These are phyloP conservation scores for Cinnamomum chago DNA, from an alignment of 164 flowering plant genomes.

Conservation along the genomic window DNA sequence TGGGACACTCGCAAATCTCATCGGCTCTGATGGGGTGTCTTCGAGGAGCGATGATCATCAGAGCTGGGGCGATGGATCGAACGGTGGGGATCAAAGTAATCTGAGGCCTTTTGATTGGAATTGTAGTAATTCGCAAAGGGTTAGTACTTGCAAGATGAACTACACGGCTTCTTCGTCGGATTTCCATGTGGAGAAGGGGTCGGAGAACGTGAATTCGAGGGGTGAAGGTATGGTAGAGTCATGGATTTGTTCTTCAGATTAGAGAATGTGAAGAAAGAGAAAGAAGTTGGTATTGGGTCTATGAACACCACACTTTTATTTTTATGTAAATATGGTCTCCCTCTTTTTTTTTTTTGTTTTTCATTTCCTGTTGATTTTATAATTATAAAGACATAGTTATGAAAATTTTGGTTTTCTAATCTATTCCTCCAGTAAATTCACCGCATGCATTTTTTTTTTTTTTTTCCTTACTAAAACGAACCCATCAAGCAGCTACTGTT, in stretches of 20 bases:
- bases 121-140: constrained; percentile 9
- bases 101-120: constrained; percentile 29
- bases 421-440: background rate
- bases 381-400: constrained; percentile 12
- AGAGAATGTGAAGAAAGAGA: constrained; percentile 5
- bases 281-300: background rate
- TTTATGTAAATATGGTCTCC: constrained; percentile 15
- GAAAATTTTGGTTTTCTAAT: constrained; percentile 13
- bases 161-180: constrained; percentile 28
- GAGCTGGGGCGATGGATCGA: constrained; percentile 16
- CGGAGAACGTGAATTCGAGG: constrained; percentile 41
- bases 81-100: constrained; percentile 16
- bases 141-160: constrained; percentile 31
- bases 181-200: constrained; percentile 33
- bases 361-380: constrained; percentile 2
- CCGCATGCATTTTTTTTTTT: constrained; percentile 1
- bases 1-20: constrained; percentile 18
- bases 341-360: background rate
- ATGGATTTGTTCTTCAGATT: constrained; percentile 59
- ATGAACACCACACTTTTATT: background rate
- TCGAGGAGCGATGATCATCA: constrained; percentile 2
- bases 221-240: constrained; percentile 57
- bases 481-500: background rate
- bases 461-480: background rate
- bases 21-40: constrained; percentile 10